phyloP scores from a whole-genome alignment of 352 stramenopile species.

The Phytophthora fragariaefolia region DNA sequence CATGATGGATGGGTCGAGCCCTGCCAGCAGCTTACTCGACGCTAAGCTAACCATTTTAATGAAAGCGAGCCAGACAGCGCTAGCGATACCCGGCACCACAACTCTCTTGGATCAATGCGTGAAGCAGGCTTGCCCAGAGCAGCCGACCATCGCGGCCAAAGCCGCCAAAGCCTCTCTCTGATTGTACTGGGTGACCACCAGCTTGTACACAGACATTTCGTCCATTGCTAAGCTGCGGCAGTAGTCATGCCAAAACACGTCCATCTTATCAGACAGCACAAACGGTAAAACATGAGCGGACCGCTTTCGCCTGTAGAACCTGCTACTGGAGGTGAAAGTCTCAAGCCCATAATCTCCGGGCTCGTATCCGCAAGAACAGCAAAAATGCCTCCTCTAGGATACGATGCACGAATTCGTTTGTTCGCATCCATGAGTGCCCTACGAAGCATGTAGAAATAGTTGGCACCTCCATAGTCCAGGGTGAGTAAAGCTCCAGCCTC shows the following conservation, averaged over 20 bases:
- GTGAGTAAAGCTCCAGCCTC: not conserved
- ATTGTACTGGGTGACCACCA: not conserved
- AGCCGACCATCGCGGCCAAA: not conserved
- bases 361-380: not conserved
- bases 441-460: not conserved
- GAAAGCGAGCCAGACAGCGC: not conserved
- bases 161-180: not conserved
- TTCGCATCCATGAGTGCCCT: not conserved
- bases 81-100: not conserved
- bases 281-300: not conserved
- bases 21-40: not conserved
- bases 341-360: not conserved
- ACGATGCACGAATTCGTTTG: not conserved
- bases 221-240: not conserved
- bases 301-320: not conserved
- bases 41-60: not conserved
- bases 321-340: not conserved
- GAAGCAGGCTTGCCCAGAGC: not conserved
- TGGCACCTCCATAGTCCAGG: not conserved
- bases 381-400: not conserved
- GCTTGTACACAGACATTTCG: not conserved
- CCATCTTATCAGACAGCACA: not conserved
- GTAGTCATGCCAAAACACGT: not conserved
- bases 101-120: not conserved
- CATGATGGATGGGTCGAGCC: not conserved